These are phyloP conservation scores for Syzygium jambos DNA, from an alignment of 345 rosid genomes.

Conservation along the genomic window DNA sequence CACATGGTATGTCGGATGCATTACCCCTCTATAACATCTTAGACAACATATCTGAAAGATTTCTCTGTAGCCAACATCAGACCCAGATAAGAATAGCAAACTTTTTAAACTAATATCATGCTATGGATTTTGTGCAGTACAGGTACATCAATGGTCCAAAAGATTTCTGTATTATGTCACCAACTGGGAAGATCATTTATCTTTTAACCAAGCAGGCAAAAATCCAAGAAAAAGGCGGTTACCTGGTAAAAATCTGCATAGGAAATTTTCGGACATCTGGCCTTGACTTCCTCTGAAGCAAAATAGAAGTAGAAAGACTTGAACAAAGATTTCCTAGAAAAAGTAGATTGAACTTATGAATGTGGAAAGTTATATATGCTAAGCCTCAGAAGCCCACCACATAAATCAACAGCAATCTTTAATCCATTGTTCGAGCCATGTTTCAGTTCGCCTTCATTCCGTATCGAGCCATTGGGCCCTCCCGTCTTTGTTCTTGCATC, in stretches of 20 bases:
- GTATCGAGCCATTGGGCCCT: conserved; percentile 85
- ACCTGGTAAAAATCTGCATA: conserved; percentile 90
- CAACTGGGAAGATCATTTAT: background rate
- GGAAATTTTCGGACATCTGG: conserved; percentile 51
- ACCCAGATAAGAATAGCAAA: background rate
- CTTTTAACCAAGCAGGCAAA: background rate
- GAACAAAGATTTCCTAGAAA: background rate
- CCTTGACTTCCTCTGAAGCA: conserved; percentile 53
- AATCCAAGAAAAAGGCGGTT: background rate
- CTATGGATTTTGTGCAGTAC: background rate
- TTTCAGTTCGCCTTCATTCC: conserved; percentile 38
- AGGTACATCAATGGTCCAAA: background rate
- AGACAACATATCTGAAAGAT: background rate
- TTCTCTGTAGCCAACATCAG: background rate
- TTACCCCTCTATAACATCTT: background rate
- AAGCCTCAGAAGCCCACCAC: conserved; percentile 37
- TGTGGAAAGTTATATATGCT: background rate
- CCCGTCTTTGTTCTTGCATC: conserved; percentile 70
- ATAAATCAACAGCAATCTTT: conserved; percentile 51
- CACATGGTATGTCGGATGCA: background rate
- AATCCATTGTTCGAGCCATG: conserved; percentile 53
- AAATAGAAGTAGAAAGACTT: background rate
- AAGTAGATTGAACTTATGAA: background rate
- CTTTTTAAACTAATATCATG: background rate
- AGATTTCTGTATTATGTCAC: background rate